Conservation (phyloP, 1,284 basidiomycete genomes). For the Hemileia vastatrix region DNA sequence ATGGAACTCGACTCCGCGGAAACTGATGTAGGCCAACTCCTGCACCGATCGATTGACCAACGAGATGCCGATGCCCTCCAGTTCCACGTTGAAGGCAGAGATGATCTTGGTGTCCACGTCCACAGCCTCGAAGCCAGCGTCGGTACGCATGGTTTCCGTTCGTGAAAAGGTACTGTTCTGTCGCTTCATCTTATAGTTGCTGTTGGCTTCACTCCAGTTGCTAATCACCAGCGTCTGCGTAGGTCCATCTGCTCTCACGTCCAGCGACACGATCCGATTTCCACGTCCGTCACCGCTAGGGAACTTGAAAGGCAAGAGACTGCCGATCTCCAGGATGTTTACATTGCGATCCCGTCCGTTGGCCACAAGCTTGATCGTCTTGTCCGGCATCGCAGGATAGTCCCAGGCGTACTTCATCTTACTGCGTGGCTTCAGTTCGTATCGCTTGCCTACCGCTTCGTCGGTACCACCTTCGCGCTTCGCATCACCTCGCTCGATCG, state of each 20-base stretch:
- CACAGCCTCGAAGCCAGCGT: constrained; percentile 78
- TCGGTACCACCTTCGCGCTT: no score
- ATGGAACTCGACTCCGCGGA: constrained; percentile 70
- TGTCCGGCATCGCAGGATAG: constrained; percentile 71
- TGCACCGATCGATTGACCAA: constrained; percentile 75
- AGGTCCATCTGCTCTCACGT: constrained; percentile 83
- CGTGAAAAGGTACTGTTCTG: constrained; percentile 53
- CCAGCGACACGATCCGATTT: constrained; percentile 64
- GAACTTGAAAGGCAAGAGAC: constrained; percentile 81
- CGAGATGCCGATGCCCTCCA: constrained; percentile 86
- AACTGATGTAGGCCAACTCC: constrained; percentile 80
- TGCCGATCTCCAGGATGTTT: constrained; percentile 93
- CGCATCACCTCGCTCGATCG: constrained; percentile 49
- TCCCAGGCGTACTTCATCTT: constrained; percentile 95
- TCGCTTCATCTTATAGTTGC: constrained; percentile 71
- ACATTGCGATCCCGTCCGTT: constrained; percentile 62
- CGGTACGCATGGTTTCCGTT: constrained; percentile 59
- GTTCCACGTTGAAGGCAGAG: constrained; percentile 63
- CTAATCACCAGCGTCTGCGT: constrained; percentile 80
- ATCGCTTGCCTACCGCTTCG: constrained; percentile 35
- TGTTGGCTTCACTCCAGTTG: constrained; percentile 72
- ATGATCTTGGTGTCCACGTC: constrained; percentile 60
- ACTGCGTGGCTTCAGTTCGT: no score
- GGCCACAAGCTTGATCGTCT: constrained; percentile 60
- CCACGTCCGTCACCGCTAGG: constrained; percentile 37